Evolutionary conservation across 2,329 filamentous ascomycete species (phyloP).

Genomic region (Cadophora sp.): DNA sequence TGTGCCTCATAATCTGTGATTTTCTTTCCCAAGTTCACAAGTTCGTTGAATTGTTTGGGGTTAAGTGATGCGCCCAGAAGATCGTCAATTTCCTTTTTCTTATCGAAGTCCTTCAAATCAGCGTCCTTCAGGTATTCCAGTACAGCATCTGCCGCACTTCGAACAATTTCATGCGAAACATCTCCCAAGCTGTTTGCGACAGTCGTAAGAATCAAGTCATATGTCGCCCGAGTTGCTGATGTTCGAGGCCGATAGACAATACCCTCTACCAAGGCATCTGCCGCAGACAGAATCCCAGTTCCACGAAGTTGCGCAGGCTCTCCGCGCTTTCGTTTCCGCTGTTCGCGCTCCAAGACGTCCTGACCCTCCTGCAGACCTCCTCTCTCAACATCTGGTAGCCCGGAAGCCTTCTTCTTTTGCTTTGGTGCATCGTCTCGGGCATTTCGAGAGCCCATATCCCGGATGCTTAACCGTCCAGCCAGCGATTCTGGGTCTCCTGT

Average conservation of each 20-base stretch:
- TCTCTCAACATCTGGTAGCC: conserved; percentile 73
- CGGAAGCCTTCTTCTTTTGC: conserved; percentile 74
- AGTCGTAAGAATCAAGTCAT: conserved; percentile 91
- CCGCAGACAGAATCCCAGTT: conserved; percentile 80
- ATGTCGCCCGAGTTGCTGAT: conserved; percentile 88
- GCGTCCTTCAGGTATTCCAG: conserved; percentile 95
- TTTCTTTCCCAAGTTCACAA: conserved; percentile 97
- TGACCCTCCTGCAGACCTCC: conserved; percentile 80
- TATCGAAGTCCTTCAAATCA: conserved; percentile 94
- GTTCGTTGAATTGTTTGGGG: conserved; percentile 93
- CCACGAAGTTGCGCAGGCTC: conserved; percentile 74
- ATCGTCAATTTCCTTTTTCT: conserved; percentile 97
- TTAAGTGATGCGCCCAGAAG: conserved; percentile 83
- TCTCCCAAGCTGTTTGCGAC: conserved; percentile 90
- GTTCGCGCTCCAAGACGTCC: conserved; percentile 82
- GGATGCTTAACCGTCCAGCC: conserved; percentile 89
- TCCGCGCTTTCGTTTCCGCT: conserved; percentile 82
- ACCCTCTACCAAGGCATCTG: conserved; percentile 88
- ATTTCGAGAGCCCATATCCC: conserved; percentile 90
- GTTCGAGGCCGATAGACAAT: conserved; percentile 92
- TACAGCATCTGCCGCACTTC: conserved; percentile 91
- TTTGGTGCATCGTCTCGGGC: conserved; percentile 81
- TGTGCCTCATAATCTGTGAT: conserved; percentile 98
- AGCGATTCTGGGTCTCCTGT: conserved; percentile 98
- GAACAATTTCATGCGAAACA: conserved; percentile 87